Evolutionary conservation across 495 filamentous ascomycete genomes (phyloP).

Genomic region (Lepraria neglecta): DNA sequence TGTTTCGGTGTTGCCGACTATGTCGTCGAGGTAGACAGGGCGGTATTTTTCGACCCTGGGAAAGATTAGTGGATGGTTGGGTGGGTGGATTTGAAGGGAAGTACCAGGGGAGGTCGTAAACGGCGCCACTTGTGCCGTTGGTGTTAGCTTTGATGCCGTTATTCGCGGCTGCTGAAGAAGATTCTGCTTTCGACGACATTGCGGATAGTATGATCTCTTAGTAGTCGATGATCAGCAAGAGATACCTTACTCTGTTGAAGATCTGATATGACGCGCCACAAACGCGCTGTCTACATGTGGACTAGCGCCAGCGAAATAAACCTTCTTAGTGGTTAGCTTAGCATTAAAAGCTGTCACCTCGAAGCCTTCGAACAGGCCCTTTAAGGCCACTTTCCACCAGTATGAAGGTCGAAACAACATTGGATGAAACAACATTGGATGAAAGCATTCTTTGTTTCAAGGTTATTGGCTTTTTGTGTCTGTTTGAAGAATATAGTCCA

Average conservation of each 20-base stretch:
- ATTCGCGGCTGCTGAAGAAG: constrained; percentile 57
- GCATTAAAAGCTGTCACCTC: neutral
- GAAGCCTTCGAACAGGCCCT: neutral
- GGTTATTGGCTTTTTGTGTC: too few relatives aligned
- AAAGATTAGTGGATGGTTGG: constrained; percentile 18
- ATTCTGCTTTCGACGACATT: constrained; percentile 17
- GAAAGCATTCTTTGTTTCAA: too few relatives aligned
- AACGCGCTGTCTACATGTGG: constrained; percentile 10
- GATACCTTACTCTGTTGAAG: neutral
- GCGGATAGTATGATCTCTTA: neutral
- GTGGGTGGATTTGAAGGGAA: constrained; percentile 3
- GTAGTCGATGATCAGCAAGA: neutral
- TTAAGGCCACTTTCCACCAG: too few relatives aligned
- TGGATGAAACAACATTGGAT: too few relatives aligned
- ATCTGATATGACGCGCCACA: constrained; percentile 9
- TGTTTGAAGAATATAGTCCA: too few relatives aligned
- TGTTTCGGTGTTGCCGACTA: constrained; percentile 96
- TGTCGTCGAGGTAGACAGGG: constrained; percentile 86
- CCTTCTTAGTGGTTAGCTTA: neutral
- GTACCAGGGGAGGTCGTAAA: constrained; percentile 71
- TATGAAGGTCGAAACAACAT: too few relatives aligned
- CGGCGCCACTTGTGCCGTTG: constrained; percentile 54
- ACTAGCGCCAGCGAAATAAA: constrained; percentile 1
- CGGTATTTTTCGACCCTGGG: constrained; percentile 93
- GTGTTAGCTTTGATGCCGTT: constrained; percentile 59